Conservation (phyloP, 2,329 filamentous ascomycete genomes). For the Pseudogymnoascus sp. region DNA sequence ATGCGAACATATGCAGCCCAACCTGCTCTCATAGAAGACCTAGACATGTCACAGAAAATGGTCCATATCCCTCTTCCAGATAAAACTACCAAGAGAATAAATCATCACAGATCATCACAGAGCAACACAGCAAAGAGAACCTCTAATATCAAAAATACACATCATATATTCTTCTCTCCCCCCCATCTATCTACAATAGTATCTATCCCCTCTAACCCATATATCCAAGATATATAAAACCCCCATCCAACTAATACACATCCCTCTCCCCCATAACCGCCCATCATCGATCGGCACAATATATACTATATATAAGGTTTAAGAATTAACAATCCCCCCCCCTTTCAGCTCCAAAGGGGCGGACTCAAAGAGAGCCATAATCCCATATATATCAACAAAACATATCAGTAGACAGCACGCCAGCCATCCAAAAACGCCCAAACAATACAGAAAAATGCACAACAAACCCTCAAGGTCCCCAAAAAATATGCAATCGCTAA, state of each 20-base stretch:
- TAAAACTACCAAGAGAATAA: neutral
- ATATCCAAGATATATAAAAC: neutral
- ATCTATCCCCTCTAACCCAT: neutral
- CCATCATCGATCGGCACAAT: neutral
- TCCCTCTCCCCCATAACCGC: neutral
- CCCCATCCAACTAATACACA: neutral
- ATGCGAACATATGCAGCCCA: too few relatives aligned
- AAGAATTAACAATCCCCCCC: neutral
- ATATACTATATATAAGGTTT: conserved; percentile 2
- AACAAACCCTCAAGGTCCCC: neutral
- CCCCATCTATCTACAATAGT: neutral
- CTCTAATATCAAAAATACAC: neutral
- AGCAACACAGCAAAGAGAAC: neutral
- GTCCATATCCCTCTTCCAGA: neutral
- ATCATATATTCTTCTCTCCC: neutral
- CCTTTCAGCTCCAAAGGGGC: too few relatives aligned
- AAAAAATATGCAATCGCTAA: neutral
- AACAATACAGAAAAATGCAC: neutral
- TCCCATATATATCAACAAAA: neutral
- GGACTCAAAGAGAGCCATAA: neutral
- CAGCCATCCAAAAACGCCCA: neutral
- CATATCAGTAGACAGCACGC: neutral
- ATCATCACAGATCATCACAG: neutral
- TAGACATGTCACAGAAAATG: neutral
- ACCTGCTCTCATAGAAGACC: neutral